Percentiles rank a stretch among this genome's conserved stretches.
Conservation (phyloP, 208 protist species). For the Crithidia sp. region DNA sequence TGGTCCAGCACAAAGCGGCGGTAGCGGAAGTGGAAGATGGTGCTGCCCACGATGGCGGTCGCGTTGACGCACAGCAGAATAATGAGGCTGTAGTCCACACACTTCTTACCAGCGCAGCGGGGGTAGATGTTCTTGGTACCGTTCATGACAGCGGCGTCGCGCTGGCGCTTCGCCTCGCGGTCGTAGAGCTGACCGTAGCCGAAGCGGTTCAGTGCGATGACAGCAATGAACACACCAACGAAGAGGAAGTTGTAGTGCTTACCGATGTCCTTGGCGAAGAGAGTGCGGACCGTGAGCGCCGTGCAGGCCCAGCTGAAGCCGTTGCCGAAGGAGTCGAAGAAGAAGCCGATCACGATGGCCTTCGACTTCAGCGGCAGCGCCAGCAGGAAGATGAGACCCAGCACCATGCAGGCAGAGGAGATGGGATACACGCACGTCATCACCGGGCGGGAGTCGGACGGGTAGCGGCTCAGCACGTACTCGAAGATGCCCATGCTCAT, state of each 20-base stretch:
- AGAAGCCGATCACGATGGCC: constrained; percentile 55
- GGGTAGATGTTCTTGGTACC: constrained; percentile 38
- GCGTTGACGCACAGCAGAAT: constrained; percentile 58
- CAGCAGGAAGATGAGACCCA: constrained; percentile 53
- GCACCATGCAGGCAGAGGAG: constrained; percentile 36
- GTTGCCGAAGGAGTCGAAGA: constrained; percentile 64
- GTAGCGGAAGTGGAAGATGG: constrained; percentile 57
- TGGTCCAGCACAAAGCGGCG: constrained; percentile 40
- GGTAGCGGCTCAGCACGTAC: constrained; percentile 34
- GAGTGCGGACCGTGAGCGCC: constrained; percentile 39
- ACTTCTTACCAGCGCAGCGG: constrained; percentile 43
- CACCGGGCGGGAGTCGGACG: constrained; percentile 35
- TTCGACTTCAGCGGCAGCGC: constrained; percentile 45
- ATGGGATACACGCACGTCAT: constrained; percentile 51
- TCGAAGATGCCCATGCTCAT: constrained; percentile 60
- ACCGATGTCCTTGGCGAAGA: constrained; percentile 71
- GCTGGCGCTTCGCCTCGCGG: constrained; percentile 43
- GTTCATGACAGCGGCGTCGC: constrained; percentile 19
- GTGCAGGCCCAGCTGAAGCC: constrained; percentile 68
- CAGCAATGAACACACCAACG: constrained; percentile 50
- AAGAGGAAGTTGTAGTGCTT: constrained; percentile 84
- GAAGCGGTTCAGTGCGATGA: constrained; percentile 68
- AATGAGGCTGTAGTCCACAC: constrained; percentile 45
- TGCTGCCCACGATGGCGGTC: constrained; percentile 42
- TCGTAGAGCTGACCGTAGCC: constrained; percentile 71